Evolutionary conservation across 1,284 basidiomycete species (phyloP), one percentile per base, ranked within the genome.

Genomic region (Sporisorium exsertum): DNA sequence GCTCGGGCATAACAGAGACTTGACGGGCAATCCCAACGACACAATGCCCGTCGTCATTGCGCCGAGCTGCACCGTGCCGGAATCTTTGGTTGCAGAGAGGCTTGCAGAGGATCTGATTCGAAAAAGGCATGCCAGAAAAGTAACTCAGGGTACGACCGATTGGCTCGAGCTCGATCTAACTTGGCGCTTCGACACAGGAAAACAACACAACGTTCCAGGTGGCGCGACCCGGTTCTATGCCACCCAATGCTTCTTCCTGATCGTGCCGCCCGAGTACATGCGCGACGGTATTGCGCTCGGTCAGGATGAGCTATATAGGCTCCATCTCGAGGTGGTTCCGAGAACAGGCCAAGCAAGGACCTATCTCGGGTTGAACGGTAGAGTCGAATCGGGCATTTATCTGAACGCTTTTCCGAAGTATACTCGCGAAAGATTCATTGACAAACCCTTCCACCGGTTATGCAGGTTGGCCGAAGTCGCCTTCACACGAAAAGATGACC

Each of bases 201-300:
- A 18, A 1, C 26, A 20, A 4, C 24, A 27, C 40, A 8, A 5
- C 18, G 8, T 1, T 4, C 24, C 26, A 5, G n/a, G 15, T 2
- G 7, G 13, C 6, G 5, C 54, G 16, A 24, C 18, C 2, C 54
- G 29, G 18, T 59, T 59, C 27, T 12, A 24, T 5, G 43, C 27
- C 22, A n/a, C 3, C 0, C 10, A 3, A 18, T 59, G 49, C 49
- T 16, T 8, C 0, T 69, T 69, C 29, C 32, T 69, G 0, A 46
- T 69, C 16, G 55, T 69, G 18, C 66, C 66, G 3, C 32, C 6
- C 5, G 3, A 6, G 0, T 27, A 45, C 29, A 63, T 69, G 66
- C 29, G 16, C 0, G 37, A 46, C 8, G 66, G 66, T 0, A 45
- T 69, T 10, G 9, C 7, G 12, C 33, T 69, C 0, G 60, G 58